Evolutionary conservation across 192 early-diverging fungal species (phyloP).

Genomic region (Paraglomus occultum): DNA sequence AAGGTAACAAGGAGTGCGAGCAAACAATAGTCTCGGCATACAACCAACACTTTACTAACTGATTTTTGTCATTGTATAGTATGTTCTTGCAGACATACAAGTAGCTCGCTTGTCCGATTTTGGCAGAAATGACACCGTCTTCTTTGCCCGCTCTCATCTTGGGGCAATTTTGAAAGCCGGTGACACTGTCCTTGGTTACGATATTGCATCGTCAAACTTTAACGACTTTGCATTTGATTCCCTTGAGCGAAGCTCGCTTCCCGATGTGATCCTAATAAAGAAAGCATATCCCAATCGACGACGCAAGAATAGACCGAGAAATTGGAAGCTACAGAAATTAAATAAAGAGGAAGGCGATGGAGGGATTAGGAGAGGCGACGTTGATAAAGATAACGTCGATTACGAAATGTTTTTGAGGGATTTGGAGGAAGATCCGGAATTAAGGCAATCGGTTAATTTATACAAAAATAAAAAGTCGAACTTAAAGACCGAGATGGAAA

Average conservation of each 20-base stretch:
- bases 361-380: constrained; percentile 72
- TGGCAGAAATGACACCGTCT: constrained; percentile 83
- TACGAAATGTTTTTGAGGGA: constrained; percentile 96
- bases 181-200: constrained; percentile 91
- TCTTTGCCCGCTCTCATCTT: constrained; percentile 86
- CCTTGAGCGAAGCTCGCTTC: constrained; percentile 62
- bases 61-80: constrained; percentile 19
- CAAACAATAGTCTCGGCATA: not conserved
- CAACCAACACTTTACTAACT: not conserved
- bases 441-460: constrained; percentile 90
- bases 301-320: constrained; percentile 78
- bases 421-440: constrained; percentile 97
- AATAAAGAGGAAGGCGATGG: constrained; percentile 90
- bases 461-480: constrained; percentile 64
- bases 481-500: constrained; percentile 38
- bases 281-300: constrained; percentile 89
- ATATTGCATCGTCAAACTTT: constrained; percentile 84
- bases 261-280: constrained; percentile 90
- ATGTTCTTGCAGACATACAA: constrained; percentile 85
- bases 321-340: constrained; percentile 90
- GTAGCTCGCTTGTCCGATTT: constrained; percentile 76
- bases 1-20: constrained; percentile 37
- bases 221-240: constrained; percentile 84
- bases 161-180: constrained; percentile 89
- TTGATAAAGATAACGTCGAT: constrained; percentile 78